Evolutionary conservation across 2,329 filamentous ascomycete species (phyloP), one percentile per base, ranked within the genome.

Genomic region (Capronia coronata): DNA sequence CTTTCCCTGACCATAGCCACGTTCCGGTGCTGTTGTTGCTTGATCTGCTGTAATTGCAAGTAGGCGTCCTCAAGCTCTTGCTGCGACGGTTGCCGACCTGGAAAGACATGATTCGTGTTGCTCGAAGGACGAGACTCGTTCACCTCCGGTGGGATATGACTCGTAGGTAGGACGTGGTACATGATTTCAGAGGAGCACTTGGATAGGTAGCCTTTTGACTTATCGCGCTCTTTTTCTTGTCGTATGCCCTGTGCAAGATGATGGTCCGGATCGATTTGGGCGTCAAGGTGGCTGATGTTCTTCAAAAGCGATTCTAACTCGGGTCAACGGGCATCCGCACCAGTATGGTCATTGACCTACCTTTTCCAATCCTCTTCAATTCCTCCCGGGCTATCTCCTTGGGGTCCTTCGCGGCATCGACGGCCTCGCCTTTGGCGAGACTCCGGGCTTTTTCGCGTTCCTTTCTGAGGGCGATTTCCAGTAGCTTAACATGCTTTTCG

Each of bases 401-500:
- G 56, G 63, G 68, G 59, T 68, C 70, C 52, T 69, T 75, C 63
- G 51, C 69, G 18, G 60, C 72, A 19, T 75, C 72, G 14, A 76
- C 70, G 57, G 83, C 70, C 46, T 74, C 73, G 32, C 71, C 74
- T 47, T 69, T 70, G n/a, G 66, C 67, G 35, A 71, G 64, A 55
- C 70, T 71, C 64, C 74, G 86, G 54, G 80, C 75, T 70, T 89
- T 84, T 46, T 79, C 77, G 18, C 86, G 78, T 71, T 95, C 87
- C 56, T 87, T 85, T 68, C 86, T 89, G 62, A 96, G 75, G 56
- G 91, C 93, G 61, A 83, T 81, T 71, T 97, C 90, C 55, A 97
- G 77, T 70, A 97, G 87, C 47, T 82, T 77, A 51, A 97, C 86
- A 64, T 96, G 94, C 72, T 89, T 89, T 66, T 87, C 89, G 47